Evolutionary conservation across 1,284 basidiomycete species (phyloP), one percentile per base, ranked within the genome.

Genomic region (Austropuccinia psidii): DNA sequence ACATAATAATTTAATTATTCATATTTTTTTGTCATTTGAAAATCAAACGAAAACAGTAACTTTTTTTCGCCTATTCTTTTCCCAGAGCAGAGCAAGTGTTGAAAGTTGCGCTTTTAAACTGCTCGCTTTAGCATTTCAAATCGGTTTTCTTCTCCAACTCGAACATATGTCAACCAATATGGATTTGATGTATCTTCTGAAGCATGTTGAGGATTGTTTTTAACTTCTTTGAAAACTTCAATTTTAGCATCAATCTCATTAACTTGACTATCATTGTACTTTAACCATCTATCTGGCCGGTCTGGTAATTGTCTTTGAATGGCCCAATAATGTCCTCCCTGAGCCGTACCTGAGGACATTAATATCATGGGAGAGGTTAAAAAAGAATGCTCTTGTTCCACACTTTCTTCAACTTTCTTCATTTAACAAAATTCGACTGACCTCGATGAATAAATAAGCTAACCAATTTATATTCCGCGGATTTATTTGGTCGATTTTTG

Each of bases 371-470:
- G 21, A 29, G 8, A 8, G 13, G 11, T 19, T 7, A 31, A 19
- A 70, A 7, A 29, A 49, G 41, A 43, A n/a, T 27, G 39, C n/a
- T 24, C 54, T 19, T 35, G 17, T 45, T 17, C 24, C 29, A 45
- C 37, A 19, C 19, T 31, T 27, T 21, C 21, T 19, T 37, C 9
- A 4, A 79, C 54, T n/a, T n/a, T n/a, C n/a, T n/a, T n/a, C n/a
- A n/a, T n/a, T n/a, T n/a, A n/a, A n/a, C n/a, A n/a, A n/a, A n/a
- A n/a, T n/a, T n/a, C 3, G 41, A 77, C 78, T 76, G 66, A 50
- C 93, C 93, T 47, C 95, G 89, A 81, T 98, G 95, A 78, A 98
- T 91, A 82, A 98, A 98, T 15, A 98, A 94, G 15, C 91, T 91
- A 0, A 91, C 93, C 49, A 98, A 85, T 78, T 95, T 91, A 80